Conservation (phyloP, 306 rosid species). For the Lathyrus sativus region DNA sequence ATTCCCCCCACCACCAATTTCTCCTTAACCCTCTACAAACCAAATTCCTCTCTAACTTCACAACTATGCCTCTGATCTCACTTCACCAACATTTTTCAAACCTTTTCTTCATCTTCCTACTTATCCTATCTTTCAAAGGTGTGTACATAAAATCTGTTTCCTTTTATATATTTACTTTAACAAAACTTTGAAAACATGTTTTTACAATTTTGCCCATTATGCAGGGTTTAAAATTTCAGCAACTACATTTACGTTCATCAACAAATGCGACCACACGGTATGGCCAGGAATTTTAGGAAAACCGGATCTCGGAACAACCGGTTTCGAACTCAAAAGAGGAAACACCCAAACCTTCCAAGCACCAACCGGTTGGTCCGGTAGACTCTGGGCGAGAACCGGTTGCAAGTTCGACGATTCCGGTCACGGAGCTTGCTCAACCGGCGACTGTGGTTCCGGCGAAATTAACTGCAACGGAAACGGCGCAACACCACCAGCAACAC, state of each 20-base stretch:
- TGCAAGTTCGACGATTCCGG: conserved; percentile 62
- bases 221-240: conserved; percentile 52
- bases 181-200: not conserved
- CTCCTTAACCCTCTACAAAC: not conserved
- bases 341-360: conserved; percentile 57
- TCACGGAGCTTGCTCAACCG: conserved; percentile 63
- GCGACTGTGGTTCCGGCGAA: conserved; percentile 76
- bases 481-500: conserved; percentile 77
- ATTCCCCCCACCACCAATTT: conserved; percentile 45
- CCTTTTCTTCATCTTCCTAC: conserved; percentile 34
- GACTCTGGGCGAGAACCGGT: conserved; percentile 84
- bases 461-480: conserved; percentile 74
- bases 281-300: conserved; percentile 94
- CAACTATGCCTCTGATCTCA: conserved; percentile 41
- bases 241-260: conserved; percentile 75
- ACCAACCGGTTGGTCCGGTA: conserved; percentile 83
- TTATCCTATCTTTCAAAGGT: conserved; percentile 54
- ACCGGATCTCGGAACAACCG: conserved; percentile 68
- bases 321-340: conserved; percentile 66
- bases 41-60: not conserved
- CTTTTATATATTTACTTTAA: not conserved
- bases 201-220: not conserved
- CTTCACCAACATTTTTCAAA: conserved; percentile 36
- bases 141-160: not conserved
- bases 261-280: conserved; percentile 78